Conservation (phyloP, 116 monocot species). For the Cymodocea nodosa region DNA sequence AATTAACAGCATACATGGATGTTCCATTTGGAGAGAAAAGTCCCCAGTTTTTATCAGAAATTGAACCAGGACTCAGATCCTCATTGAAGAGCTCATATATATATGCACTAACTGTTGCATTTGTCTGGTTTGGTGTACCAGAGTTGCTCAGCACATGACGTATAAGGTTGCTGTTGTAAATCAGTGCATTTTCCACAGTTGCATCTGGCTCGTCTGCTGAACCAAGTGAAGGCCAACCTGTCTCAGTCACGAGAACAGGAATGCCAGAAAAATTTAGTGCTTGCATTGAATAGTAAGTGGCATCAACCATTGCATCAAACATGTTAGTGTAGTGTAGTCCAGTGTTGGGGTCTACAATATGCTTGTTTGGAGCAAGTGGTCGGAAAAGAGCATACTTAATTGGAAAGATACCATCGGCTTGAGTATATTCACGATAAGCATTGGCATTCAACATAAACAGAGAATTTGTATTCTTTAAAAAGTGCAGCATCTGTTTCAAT, state of each 20-base stretch:
- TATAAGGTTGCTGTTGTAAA: conserved; percentile 77
- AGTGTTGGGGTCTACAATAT: conserved; percentile 89
- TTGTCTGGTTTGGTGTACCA: conserved; percentile 54
- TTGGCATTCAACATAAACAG: conserved; percentile 89
- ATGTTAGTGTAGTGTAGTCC: conserved; percentile 63
- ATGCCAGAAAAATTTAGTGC: conserved; percentile 74
- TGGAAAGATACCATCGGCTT: conserved; percentile 69
- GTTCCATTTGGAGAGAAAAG: conserved; percentile 62
- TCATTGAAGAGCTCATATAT: conserved; percentile 84
- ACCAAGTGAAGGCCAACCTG: conserved; percentile 89
- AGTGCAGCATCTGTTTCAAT: conserved; percentile 63
- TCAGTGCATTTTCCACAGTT: conserved; percentile 64
- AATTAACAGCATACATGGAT: conserved; percentile 36
- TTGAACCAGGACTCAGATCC: conserved; percentile 41
- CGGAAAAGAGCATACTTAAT: conserved; percentile 80
- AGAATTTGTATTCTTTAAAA: conserved; percentile 77
- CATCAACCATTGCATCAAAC: conserved; percentile 96
- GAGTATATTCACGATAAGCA: conserved; percentile 65
- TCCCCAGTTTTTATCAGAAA: conserved; percentile 79
- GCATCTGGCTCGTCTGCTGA: conserved; percentile 60
- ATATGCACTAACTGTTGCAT: conserved; percentile 34
- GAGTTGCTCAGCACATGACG: conserved; percentile 59
- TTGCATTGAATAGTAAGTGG: conserved; percentile 69
- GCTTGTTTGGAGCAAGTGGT: conserved; percentile 47
- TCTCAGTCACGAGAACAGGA: conserved; percentile 68